Percentiles rank a stretch among this genome's conserved stretches.
These are phyloP conservation scores for Phytopythium sindhum DNA, from an alignment of 352 stramenopile species.

Conservation along the genomic window DNA sequence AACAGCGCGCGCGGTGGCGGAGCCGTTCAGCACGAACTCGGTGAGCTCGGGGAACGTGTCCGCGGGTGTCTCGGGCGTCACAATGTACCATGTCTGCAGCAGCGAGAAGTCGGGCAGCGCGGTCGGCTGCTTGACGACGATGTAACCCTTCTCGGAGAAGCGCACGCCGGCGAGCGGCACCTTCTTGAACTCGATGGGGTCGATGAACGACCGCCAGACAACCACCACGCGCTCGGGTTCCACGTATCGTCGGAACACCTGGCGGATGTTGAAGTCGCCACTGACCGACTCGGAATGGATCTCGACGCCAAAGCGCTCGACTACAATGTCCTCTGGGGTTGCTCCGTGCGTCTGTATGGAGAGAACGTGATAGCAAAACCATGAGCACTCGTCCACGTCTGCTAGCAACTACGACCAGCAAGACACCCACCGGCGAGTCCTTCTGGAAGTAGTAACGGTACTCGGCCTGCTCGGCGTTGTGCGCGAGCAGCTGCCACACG, in stretches of 20 bases:
- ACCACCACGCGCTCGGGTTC: slow-evolving; percentile 60
- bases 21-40: slow-evolving; percentile 41
- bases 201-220: slow-evolving; percentile 55
- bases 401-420: neutral
- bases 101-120: slow-evolving; percentile 24
- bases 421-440: slow-evolving; percentile 8
- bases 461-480: slow-evolving; percentile 31
- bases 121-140: slow-evolving; percentile 40
- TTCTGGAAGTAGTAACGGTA: slow-evolving; percentile 29
- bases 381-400: slow-evolving; percentile 5
- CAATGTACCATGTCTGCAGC: slow-evolving; percentile 47
- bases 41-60: slow-evolving; percentile 33
- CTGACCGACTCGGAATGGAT: slow-evolving; percentile 39
- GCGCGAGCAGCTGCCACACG: slow-evolving; percentile 38
- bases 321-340: slow-evolving; percentile 42
- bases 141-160: slow-evolving; percentile 63
- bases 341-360: slow-evolving; percentile 1
- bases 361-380: neutral
- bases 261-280: slow-evolving; percentile 55
- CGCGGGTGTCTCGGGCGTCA: slow-evolving; percentile 30
- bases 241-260: slow-evolving; percentile 60
- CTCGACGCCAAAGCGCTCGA: slow-evolving; percentile 59
- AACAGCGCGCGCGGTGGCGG: slow-evolving; percentile 28
- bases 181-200: slow-evolving; percentile 50
- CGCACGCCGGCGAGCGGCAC: slow-evolving; percentile 39